Percentiles rank a stretch among this genome's conserved stretches.
Evolutionary conservation across 2,329 filamentous ascomycete species (phyloP).

Genomic region (Talaromyces sp.): DNA sequence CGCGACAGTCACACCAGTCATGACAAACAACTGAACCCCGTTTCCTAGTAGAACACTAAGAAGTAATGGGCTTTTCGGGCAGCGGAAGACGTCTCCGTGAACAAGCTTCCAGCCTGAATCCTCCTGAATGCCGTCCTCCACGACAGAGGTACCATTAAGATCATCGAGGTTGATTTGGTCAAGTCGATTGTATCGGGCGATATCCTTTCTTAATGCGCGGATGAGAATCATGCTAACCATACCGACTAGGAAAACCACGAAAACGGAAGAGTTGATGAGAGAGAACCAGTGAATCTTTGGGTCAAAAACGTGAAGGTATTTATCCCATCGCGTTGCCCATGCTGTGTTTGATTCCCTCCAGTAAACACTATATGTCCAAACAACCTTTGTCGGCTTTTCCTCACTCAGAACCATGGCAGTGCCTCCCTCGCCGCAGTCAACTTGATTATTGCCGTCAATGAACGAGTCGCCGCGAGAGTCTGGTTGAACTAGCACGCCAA

Average conservation of each 20-base stretch:
- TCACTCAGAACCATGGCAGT: slow-evolving; percentile 63
- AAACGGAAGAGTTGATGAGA: slow-evolving; percentile 90
- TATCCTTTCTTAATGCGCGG: slow-evolving; percentile 87
- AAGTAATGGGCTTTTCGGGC: slow-evolving; percentile 75
- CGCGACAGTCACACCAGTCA: slow-evolving; percentile 88
- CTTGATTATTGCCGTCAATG: slow-evolving; percentile 48
- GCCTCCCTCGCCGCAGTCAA: slow-evolving; percentile 61
- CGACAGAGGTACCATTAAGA: slow-evolving; percentile 69
- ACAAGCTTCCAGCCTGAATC: slow-evolving; percentile 99
- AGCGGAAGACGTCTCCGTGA: slow-evolving; percentile 94
- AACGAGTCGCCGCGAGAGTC: slow-evolving; percentile 62
- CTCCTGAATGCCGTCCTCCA: slow-evolving; percentile 92
- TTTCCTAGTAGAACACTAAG: slow-evolving; percentile 87
- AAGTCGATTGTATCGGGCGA: slow-evolving; percentile 91
- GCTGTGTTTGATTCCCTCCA: slow-evolving; percentile 81
- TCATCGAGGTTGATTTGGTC: slow-evolving; percentile 90
- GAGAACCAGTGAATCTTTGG: slow-evolving; percentile 99
- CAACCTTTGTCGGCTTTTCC: slow-evolving; percentile 62
- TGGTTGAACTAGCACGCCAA: slow-evolving; percentile 86
- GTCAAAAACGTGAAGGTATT: slow-evolving; percentile 95
- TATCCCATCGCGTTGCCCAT: slow-evolving; percentile 98
- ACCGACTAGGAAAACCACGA: slow-evolving; percentile 84
- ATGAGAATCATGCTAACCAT: slow-evolving; percentile 92
- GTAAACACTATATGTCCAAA: slow-evolving; percentile 88
- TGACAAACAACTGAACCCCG: slow-evolving; percentile 93